A percentile compares a stretch with the other conserved stretches of the same genome.
phyloP scores from a whole-genome alignment of 2,329 filamentous ascomycete genomes.

The Escovopsis sp. region DNA sequence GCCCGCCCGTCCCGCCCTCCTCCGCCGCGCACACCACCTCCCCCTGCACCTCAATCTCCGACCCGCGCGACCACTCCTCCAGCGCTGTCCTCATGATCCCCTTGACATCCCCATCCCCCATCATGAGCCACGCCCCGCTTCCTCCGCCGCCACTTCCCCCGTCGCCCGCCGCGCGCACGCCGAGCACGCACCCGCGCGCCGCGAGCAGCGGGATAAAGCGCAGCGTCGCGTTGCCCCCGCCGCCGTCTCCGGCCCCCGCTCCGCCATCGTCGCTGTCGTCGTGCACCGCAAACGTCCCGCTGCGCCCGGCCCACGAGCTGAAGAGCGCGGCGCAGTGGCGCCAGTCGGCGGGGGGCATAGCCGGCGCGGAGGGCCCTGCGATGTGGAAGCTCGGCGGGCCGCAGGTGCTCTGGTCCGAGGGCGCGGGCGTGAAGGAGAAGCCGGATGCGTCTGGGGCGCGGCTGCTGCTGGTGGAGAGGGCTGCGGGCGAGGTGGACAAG shows the following conservation, averaged over 20 bases:
- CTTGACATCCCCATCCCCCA: constrained; percentile 13
- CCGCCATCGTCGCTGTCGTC: constrained; percentile 4
- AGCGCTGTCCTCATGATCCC: constrained; percentile 10
- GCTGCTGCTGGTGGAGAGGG: no score
- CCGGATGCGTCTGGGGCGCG: constrained; percentile 5
- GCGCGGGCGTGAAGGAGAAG: constrained; percentile 13
- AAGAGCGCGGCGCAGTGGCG: constrained; percentile 17
- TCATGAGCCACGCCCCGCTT: constrained; percentile 8
- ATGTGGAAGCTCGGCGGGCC: constrained; percentile 12
- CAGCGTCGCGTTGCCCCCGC: no score
- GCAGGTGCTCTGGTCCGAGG: constrained; percentile 12
- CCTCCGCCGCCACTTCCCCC: constrained; percentile 4
- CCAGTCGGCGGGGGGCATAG: constrained; percentile 15
- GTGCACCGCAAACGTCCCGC: constrained; percentile 17
- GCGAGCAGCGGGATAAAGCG: constrained; percentile 12
- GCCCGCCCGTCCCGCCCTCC: constrained; percentile 6
- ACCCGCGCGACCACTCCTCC: constrained; percentile 8
- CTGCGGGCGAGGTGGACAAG: no score
- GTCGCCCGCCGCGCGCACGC: constrained; percentile 10
- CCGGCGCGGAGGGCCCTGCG: constrained; percentile 7
- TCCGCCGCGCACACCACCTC: constrained; percentile 9
- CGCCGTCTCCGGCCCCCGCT: no score
- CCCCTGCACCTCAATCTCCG: constrained; percentile 9
- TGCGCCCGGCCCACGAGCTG: constrained; percentile 14
- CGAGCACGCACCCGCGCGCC: constrained; percentile 13